These are phyloP conservation scores for Trametopsis cervina DNA, from an alignment of 768 basidiomycete species.

Conservation along the genomic window DNA sequence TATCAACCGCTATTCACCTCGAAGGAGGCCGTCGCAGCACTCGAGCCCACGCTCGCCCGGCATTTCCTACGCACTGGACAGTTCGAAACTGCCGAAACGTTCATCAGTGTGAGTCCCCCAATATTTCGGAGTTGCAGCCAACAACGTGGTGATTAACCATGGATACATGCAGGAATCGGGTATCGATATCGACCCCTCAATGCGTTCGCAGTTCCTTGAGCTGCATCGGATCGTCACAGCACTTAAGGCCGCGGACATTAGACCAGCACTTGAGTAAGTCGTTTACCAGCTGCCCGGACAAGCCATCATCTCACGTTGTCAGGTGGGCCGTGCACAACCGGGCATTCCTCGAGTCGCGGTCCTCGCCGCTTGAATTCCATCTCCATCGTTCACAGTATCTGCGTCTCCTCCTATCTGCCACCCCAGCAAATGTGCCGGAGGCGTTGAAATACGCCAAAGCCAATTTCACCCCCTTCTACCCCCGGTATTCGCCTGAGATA, in stretches of 20 bases:
- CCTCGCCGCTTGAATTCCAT: constrained; percentile 82
- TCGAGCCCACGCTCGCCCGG: constrained; percentile 64
- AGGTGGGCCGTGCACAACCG: constrained; percentile 78
- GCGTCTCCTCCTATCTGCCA: constrained; percentile 59
- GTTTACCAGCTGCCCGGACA: constrained; percentile 1
- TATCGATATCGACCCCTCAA: constrained; percentile 44
- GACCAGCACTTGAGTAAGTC: constrained; percentile 71
- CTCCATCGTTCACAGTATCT: constrained; percentile 90
- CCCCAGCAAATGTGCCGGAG: constrained; percentile 46
- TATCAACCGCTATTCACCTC: constrained; percentile 66
- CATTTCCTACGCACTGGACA: constrained; percentile 81
- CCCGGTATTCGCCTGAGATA: constrained; percentile 56
- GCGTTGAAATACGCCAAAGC: constrained; percentile 74
- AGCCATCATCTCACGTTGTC: constrained; percentile 2
- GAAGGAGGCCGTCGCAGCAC: constrained; percentile 45
- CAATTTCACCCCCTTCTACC: constrained; percentile 57
- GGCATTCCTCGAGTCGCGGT: constrained; percentile 55
- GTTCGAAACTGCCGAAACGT: constrained; percentile 69
- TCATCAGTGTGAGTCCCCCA: constrained; percentile 35
- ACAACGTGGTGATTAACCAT: constrained; percentile 2
- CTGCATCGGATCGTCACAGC: constrained; percentile 68
- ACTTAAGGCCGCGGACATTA: constrained; percentile 57
- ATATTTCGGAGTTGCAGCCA: background rate
- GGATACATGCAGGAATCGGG: constrained; percentile 51
- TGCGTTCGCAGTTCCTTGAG: constrained; percentile 54